These are phyloP conservation scores for Chrysanthemum lavandulifolium DNA, from an alignment of 129 eudicot genomes.

Conservation along the genomic window DNA sequence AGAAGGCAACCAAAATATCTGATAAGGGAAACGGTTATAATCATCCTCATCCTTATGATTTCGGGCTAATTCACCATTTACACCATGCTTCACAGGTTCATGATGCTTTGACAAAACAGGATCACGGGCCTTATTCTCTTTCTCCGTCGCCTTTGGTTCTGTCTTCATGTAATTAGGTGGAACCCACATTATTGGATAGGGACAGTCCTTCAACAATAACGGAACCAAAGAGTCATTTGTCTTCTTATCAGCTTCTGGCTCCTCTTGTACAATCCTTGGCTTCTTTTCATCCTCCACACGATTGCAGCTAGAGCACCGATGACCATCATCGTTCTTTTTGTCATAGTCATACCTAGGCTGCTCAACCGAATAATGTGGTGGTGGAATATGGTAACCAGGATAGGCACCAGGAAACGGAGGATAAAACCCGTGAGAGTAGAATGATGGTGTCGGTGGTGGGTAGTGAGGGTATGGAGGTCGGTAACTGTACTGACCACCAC, in stretches of 20 bases:
- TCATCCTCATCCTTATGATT: conserved; percentile 22
- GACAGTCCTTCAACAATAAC: conserved; percentile 31
- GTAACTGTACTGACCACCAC: conserved; percentile 27
- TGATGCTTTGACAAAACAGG: conserved; percentile 20
- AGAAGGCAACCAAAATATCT: conserved; percentile 59
- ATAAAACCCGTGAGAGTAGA: conserved; percentile 34
- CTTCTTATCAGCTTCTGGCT: conserved; percentile 29
- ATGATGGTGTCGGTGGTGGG: conserved; percentile 29
- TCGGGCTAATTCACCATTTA: conserved; percentile 20
- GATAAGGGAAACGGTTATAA: conserved; percentile 32
- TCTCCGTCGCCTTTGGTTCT: conserved; percentile 15
- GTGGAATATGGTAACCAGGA: conserved; percentile 37
- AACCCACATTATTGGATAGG: conserved; percentile 59
- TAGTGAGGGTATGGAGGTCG: conserved; percentile 46
- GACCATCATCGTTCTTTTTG: conserved; percentile 24
- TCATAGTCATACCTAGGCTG: conserved; percentile 53
- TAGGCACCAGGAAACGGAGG: conserved; percentile 37
- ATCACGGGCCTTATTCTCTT: conserved; percentile 22
- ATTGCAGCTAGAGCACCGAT: conserved; percentile 64
- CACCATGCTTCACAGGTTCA: conserved; percentile 25
- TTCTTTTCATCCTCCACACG: conserved; percentile 38
- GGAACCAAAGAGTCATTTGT: conserved; percentile 35
- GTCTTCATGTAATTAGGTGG: conserved; percentile 36
- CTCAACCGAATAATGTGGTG: conserved; percentile 45
- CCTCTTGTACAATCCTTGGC: conserved; percentile 37